Conservation (phyloP, 2,329 filamentous ascomycete genomes). For the Exserohilum rostratum region DNA sequence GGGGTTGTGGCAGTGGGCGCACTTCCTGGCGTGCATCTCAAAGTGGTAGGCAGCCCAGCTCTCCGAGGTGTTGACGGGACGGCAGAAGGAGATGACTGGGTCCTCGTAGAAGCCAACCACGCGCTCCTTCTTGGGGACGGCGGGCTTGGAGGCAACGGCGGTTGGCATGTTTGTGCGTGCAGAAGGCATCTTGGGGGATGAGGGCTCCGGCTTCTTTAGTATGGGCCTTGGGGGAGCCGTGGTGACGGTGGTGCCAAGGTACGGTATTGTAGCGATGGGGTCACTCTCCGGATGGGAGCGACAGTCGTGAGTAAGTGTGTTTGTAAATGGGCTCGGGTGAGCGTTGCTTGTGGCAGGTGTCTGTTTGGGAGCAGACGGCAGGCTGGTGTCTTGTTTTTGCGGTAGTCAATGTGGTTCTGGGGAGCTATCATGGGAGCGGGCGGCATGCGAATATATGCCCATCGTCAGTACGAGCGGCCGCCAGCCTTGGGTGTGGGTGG, state of each 20-base stretch:
- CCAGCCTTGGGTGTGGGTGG: slow-evolving; percentile 27
- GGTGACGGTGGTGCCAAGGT: slow-evolving; percentile 34
- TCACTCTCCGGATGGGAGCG: slow-evolving; percentile 31
- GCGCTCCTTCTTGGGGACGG: slow-evolving; percentile 41
- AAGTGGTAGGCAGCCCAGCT: slow-evolving; percentile 57
- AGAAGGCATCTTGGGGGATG: slow-evolving; percentile 42
- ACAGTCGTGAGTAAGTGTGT: slow-evolving; percentile 20
- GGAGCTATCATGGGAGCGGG: slow-evolving; percentile 32
- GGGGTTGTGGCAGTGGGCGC: slow-evolving; percentile 53
- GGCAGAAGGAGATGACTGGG: slow-evolving; percentile 48
- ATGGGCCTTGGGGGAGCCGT: slow-evolving; percentile 42
- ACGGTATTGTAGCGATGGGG: slow-evolving; percentile 35
- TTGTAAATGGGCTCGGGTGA: slow-evolving; percentile 21
- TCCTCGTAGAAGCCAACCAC: slow-evolving; percentile 46
- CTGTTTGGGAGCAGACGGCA: slow-evolving; percentile 1
- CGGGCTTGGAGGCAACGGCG: slow-evolving; percentile 37
- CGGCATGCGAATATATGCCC: slow-evolving; percentile 41
- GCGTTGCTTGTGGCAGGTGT: slow-evolving; percentile 15
- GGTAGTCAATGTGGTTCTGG: slow-evolving; percentile 18
- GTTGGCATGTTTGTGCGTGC: slow-evolving; percentile 43
- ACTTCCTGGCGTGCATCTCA: slow-evolving; percentile 55
- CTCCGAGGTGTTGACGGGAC: slow-evolving; percentile 51
- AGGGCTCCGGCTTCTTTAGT: slow-evolving; percentile 35
- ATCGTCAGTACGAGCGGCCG: slow-evolving; percentile 30
- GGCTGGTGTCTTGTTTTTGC: slow-evolving; percentile 12